A percentile compares a stretch with the other conserved stretches of the same genome.
phyloP scores from a whole-genome alignment of 768 basidiomycete species.

The Clathrus columnatus region DNA sequence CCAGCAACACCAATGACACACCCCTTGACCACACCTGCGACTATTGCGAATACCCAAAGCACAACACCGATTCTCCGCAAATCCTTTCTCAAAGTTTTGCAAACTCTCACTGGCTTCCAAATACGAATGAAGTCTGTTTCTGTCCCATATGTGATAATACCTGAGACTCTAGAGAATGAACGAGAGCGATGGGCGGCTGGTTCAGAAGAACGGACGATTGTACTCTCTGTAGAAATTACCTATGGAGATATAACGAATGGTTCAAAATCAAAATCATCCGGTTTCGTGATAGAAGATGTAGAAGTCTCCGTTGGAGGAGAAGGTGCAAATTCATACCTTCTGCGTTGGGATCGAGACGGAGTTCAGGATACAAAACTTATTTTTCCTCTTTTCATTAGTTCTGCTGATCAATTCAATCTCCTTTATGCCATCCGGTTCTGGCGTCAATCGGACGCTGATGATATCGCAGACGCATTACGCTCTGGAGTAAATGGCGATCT shows the following conservation, averaged over 20 bases:
- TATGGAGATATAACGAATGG: slow-evolving; percentile 61
- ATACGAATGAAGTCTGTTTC: slow-evolving; percentile 94
- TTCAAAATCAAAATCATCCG: slow-evolving; percentile 17
- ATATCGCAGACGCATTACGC: slow-evolving; percentile 10
- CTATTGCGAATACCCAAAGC: slow-evolving; percentile 33
- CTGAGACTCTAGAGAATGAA: slow-evolving; percentile 38
- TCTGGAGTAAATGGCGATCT: slow-evolving; percentile 3
- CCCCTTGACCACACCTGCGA: slow-evolving; percentile 37
- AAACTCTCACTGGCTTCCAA: slow-evolving; percentile 73
- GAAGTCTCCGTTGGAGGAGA: slow-evolving; percentile 68
- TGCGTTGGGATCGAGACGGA: slow-evolving; percentile 39
- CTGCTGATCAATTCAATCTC: slow-evolving; percentile 78
- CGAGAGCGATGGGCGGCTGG: slow-evolving; percentile 53
- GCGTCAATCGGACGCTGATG: slow-evolving; percentile 42
- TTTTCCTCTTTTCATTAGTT: slow-evolving; percentile 67
- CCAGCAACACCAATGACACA: slow-evolving; percentile 37
- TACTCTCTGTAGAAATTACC: slow-evolving; percentile 88
- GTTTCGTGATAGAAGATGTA: slow-evolving; percentile 70
- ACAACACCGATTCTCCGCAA: slow-evolving; percentile 66
- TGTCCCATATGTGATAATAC: slow-evolving; percentile 73
- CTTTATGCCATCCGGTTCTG: slow-evolving; percentile 85
- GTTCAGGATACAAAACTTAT: slow-evolving; percentile 25
- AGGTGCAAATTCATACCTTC: slow-evolving; percentile 39
- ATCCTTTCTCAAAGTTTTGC: slow-evolving; percentile 73
- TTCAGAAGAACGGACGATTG: slow-evolving; percentile 74